phyloP scores from a whole-genome alignment of 2,329 filamentous ascomycete species.

The Neoarthrinium moseri region DNA sequence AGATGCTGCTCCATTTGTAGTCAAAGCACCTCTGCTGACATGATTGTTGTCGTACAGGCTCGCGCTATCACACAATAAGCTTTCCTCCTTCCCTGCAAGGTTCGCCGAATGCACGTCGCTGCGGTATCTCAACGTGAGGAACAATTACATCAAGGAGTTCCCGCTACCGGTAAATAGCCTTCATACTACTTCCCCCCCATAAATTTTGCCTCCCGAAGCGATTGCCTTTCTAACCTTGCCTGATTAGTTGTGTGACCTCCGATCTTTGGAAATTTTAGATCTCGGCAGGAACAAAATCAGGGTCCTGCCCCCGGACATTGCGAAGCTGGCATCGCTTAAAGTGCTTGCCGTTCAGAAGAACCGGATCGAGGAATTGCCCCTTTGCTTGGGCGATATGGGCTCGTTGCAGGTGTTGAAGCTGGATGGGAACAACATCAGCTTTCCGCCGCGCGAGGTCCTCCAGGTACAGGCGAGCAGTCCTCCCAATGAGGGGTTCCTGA shows the following conservation, averaged over 20 bases:
- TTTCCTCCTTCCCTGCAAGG: conserved; percentile 66
- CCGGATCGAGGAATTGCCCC: conserved; percentile 77
- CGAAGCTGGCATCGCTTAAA: conserved; percentile 79
- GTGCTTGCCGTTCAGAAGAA: conserved; percentile 88
- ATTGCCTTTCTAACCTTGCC: neutral
- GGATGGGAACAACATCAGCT: conserved; percentile 81
- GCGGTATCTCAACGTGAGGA: conserved; percentile 77
- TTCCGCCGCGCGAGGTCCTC: conserved; percentile 71
- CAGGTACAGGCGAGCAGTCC: conserved; percentile 56
- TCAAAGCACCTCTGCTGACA: conserved; percentile 16
- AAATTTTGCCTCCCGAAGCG: too few relatives aligned
- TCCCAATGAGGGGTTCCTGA: conserved; percentile 52
- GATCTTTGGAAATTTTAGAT: conserved; percentile 88
- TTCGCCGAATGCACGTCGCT: conserved; percentile 76
- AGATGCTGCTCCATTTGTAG: neutral
- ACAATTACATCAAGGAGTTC: conserved; percentile 69
- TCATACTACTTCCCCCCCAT: conserved; percentile 10
- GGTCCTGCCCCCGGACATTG: conserved; percentile 74
- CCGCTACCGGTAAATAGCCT: conserved; percentile 49
- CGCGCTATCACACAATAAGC: conserved; percentile 77
- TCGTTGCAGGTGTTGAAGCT: conserved; percentile 88
- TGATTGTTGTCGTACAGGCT: conserved; percentile 49
- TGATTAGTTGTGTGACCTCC: conserved; percentile 76
- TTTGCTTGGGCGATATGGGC: conserved; percentile 84
- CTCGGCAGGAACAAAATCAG: conserved; percentile 84